phyloP scores from a whole-genome alignment of 176 grass and related monocot species.

The Chloris gayana region DNA sequence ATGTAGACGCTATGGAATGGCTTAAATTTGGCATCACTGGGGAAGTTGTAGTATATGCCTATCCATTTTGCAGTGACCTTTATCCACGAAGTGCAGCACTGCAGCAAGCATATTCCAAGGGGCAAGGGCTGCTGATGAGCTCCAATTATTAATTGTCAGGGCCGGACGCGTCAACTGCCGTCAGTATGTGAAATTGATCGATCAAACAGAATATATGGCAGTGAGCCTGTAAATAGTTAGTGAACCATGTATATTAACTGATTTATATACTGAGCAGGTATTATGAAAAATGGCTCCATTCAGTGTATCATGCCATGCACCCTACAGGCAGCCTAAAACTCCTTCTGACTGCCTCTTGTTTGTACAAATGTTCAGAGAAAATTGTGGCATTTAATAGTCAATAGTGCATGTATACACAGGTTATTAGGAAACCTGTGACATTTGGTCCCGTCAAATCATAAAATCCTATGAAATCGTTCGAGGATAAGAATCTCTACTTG shows the following conservation, averaged over 20 bases:
- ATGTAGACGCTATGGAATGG: neutral
- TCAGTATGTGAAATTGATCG: neutral
- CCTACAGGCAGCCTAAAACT: neutral
- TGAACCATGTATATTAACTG: conserved; percentile 20
- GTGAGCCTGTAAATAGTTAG: neutral
- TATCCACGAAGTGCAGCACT: neutral
- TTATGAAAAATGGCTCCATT: neutral
- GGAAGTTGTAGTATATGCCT: neutral
- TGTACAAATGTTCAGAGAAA: neutral
- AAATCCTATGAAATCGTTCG: neutral
- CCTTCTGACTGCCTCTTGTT: neutral
- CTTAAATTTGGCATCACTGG: conserved; percentile 1
- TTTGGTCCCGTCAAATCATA: conserved; percentile 30
- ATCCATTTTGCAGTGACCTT: neutral
- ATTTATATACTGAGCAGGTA: neutral
- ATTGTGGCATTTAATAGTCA: neutral
- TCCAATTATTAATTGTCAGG: conserved; percentile 18
- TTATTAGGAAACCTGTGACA: neutral
- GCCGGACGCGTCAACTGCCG: conserved; percentile 4
- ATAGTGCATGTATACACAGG: neutral
- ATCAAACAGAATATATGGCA: neutral
- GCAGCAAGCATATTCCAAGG: neutral
- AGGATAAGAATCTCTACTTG: conserved; percentile 18
- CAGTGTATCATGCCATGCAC: neutral
- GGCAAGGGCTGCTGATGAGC: conserved; percentile 2